Conservation (phyloP, 306 rosid species). For the Cicer bijugum region DNA sequence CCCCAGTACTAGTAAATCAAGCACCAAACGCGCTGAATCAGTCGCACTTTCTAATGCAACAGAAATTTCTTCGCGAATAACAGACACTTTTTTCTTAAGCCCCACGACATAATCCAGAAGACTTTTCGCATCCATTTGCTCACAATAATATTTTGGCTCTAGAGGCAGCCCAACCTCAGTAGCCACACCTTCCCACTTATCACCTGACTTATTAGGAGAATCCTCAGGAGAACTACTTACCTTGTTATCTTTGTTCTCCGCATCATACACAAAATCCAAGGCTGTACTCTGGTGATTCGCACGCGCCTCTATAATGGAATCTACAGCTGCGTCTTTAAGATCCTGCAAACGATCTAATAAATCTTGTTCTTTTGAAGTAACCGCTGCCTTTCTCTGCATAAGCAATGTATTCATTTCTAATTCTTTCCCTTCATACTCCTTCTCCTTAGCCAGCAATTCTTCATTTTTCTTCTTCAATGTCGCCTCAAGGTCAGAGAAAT, state of each 20-base stretch:
- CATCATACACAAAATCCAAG: slow-evolving; percentile 53
- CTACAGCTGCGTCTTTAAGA: slow-evolving; percentile 75
- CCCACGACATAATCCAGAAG: slow-evolving; percentile 68
- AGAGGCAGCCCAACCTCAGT: slow-evolving; percentile 64
- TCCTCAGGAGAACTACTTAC: slow-evolving; percentile 75
- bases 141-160: slow-evolving; percentile 61
- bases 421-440: slow-evolving; percentile 58
- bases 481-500: slow-evolving; percentile 62
- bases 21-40: slow-evolving; percentile 72
- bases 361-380: slow-evolving; percentile 70
- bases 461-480: slow-evolving; percentile 56
- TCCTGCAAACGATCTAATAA: slow-evolving; percentile 77
- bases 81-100: slow-evolving; percentile 54
- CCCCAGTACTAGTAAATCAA: slow-evolving; percentile 73
- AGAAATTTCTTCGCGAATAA: slow-evolving; percentile 63
- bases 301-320: slow-evolving; percentile 64
- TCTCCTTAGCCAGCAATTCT: slow-evolving; percentile 70
- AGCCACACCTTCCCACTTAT: slow-evolving; percentile 63
- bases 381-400: slow-evolving; percentile 62
- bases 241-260: slow-evolving; percentile 60
- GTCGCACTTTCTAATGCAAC: slow-evolving; percentile 74
- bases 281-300: slow-evolving; percentile 52
- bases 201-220: slow-evolving; percentile 61
- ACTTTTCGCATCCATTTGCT: slow-evolving; percentile 78
- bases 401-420: slow-evolving; percentile 50